These are phyloP conservation scores for Batkoa obscura DNA, from an alignment of 371 early-diverging fungal genomes.

Conservation along the genomic window DNA sequence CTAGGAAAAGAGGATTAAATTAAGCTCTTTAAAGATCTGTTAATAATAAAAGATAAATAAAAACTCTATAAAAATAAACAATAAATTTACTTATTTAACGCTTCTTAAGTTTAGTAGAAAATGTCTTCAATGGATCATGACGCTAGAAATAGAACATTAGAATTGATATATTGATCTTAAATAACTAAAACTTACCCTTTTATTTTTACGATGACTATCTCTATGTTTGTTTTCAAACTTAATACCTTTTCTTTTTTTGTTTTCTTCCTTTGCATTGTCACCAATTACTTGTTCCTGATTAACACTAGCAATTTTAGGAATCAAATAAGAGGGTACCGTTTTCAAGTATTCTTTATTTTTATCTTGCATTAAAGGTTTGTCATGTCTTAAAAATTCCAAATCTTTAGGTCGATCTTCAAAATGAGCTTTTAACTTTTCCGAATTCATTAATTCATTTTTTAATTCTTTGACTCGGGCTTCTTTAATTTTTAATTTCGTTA, in stretches of 20 bases:
- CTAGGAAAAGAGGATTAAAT: too few species aligned
- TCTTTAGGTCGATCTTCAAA: conserved; percentile 93
- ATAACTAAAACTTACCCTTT: not conserved
- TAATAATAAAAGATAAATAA: too few species aligned
- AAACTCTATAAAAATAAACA: too few species aligned
- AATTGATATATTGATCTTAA: not conserved
- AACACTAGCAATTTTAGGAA: conserved; percentile 39
- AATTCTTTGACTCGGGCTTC: conserved; percentile 86
- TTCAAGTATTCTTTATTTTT: conserved; percentile 70
- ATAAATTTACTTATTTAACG: too few species aligned
- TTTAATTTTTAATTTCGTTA: conserved; percentile 53
- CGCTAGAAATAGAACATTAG: not conserved
- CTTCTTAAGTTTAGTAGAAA: not conserved
- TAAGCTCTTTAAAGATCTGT: too few species aligned
- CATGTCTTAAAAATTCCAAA: conserved; percentile 79
- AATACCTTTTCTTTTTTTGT: not conserved
- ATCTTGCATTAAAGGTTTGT: conserved; percentile 63
- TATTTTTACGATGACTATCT: not conserved
- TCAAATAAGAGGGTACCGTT: conserved; percentile 80
- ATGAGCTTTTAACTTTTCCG: conserved; percentile 84
- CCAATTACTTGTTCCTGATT: not conserved
- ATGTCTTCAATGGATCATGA: conserved; percentile 4
- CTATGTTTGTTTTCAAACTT: not conserved
- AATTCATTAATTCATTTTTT: conserved; percentile 79
- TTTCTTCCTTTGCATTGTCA: not conserved